phyloP scores from a whole-genome alignment of 257 asterid species.

The Datura wrightii region DNA sequence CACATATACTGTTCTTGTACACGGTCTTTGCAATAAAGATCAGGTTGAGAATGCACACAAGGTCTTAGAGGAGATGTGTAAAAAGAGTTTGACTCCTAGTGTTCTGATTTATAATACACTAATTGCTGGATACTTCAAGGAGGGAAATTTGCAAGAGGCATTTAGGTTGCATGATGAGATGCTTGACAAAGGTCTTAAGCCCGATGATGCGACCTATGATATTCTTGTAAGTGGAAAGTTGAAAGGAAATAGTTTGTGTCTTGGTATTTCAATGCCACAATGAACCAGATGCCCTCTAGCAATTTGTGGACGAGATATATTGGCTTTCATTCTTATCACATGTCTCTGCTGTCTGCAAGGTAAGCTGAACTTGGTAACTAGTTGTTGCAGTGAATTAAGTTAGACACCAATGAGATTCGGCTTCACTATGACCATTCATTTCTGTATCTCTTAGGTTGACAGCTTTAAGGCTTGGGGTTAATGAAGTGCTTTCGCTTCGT shows the following conservation, averaged over 20 bases:
- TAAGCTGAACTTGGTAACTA: slow-evolving; percentile 13
- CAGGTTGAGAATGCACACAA: slow-evolving; percentile 67
- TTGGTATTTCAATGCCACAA: slow-evolving; percentile 38
- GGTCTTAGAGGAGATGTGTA: slow-evolving; percentile 66
- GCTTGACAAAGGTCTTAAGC: slow-evolving; percentile 75
- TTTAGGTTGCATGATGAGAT: slow-evolving; percentile 83
- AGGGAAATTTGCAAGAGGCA: slow-evolving; percentile 81
- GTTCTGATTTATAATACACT: slow-evolving; percentile 64
- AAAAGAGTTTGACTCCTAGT: slow-evolving; percentile 60
- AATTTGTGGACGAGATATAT: neutral
- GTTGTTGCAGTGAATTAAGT: neutral
- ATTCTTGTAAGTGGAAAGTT: slow-evolving; percentile 61
- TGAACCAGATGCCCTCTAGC: slow-evolving; percentile 22
- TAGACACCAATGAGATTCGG: neutral
- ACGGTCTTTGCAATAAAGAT: slow-evolving; percentile 74
- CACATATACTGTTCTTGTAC: slow-evolving; percentile 67
- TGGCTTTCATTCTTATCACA: neutral
- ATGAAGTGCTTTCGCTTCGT: neutral
- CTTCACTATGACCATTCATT: slow-evolving; percentile 7
- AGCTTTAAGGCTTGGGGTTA: slow-evolving; percentile 12
- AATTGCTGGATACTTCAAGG: slow-evolving; percentile 72
- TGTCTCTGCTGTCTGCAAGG: slow-evolving; percentile 14
- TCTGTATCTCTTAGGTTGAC: neutral
- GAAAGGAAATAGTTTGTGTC: slow-evolving; percentile 33
- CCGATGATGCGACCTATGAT: slow-evolving; percentile 66